A percentile compares a stretch with the other conserved stretches of the same genome.
phyloP scores from a whole-genome alignment of 2,329 filamentous ascomycete species.

The Ceratocystiopsis minuta region DNA sequence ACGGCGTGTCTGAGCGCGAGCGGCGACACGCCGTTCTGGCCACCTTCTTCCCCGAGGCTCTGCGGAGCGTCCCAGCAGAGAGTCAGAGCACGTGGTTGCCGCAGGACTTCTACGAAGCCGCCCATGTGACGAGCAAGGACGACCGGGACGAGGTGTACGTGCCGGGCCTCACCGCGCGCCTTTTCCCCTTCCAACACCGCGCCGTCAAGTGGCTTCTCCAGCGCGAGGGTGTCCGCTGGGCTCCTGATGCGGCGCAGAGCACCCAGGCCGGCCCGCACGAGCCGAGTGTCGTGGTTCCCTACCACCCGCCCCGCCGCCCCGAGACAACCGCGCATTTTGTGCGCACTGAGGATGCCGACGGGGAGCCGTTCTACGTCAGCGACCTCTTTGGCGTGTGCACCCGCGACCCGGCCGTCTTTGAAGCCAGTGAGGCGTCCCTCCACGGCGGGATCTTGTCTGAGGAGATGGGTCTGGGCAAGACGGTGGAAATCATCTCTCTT shows the following conservation, averaged over 20 bases:
- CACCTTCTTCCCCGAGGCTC: conserved; percentile 7
- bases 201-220: conserved; percentile 52
- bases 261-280: not conserved
- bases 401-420: conserved; percentile 27
- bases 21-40: conserved; percentile 5
- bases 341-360: conserved; percentile 24
- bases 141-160: conserved; percentile 24
- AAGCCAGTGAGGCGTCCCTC: conserved; percentile 21
- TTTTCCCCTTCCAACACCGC: conserved; percentile 58
- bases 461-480: conserved; percentile 74
- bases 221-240: conserved; percentile 43
- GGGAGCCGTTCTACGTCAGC: conserved; percentile 25
- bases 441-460: conserved; percentile 54
- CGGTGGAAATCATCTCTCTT: conserved; percentile 54
- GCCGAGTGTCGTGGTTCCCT: conserved; percentile 12
- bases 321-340: conserved; percentile 26
- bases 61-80: not conserved
- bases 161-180: conserved; percentile 25
- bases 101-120: conserved; percentile 50
- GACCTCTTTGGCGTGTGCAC: conserved; percentile 43
- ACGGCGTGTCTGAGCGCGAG: not conserved
- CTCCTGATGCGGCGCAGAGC: conserved; percentile 4
- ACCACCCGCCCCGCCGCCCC: conserved; percentile 4
- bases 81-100: conserved; percentile 18
- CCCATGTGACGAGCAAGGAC: conserved; percentile 37